Conservation (phyloP, 106 monocot genomes). For the Apostasia shenzhenica region DNA sequence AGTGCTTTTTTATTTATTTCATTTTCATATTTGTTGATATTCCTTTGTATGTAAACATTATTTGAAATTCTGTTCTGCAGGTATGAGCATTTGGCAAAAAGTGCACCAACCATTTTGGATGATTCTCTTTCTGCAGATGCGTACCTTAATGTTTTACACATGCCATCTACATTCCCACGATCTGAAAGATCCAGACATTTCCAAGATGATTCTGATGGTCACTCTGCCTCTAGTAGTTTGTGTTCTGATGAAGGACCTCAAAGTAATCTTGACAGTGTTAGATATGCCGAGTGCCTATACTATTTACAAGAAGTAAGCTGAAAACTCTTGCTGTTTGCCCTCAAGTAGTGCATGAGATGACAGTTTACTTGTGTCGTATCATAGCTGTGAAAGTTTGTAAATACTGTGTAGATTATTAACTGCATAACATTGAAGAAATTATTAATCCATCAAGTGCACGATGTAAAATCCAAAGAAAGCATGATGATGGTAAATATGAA, state of each 20-base stretch:
- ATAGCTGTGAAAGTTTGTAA: too few relatives aligned
- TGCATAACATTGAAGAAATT: too few relatives aligned
- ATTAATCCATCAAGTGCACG: too few relatives aligned
- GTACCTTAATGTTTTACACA: slow-evolving; percentile 80
- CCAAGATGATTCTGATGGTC: slow-evolving; percentile 24
- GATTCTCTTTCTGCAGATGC: slow-evolving; percentile 97
- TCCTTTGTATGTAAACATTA: neutral
- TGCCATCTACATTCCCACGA: slow-evolving; percentile 91
- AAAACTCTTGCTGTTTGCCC: neutral
- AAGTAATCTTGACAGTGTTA: slow-evolving; percentile 71
- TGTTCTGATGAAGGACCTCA: slow-evolving; percentile 67
- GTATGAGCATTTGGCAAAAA: slow-evolving; percentile 88
- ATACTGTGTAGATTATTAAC: too few relatives aligned
- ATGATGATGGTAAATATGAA: too few relatives aligned
- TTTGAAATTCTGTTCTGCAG: slow-evolving; percentile 26
- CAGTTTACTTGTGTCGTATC: too few relatives aligned
- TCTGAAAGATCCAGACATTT: slow-evolving; percentile 61
- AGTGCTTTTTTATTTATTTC: too few relatives aligned
- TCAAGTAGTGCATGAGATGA: neutral
- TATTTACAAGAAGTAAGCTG: slow-evolving; percentile 85
- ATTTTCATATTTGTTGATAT: slow-evolving; percentile 1
- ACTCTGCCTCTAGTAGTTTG: slow-evolving; percentile 17
- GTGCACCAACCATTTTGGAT: slow-evolving; percentile 77
- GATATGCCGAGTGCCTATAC: slow-evolving; percentile 82
- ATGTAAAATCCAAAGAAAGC: too few relatives aligned